Percentiles rank a stretch among this genome's conserved stretches.
These are phyloP conservation scores for California macrophylla DNA, from an alignment of 441 rosid genomes.

Conservation along the genomic window DNA sequence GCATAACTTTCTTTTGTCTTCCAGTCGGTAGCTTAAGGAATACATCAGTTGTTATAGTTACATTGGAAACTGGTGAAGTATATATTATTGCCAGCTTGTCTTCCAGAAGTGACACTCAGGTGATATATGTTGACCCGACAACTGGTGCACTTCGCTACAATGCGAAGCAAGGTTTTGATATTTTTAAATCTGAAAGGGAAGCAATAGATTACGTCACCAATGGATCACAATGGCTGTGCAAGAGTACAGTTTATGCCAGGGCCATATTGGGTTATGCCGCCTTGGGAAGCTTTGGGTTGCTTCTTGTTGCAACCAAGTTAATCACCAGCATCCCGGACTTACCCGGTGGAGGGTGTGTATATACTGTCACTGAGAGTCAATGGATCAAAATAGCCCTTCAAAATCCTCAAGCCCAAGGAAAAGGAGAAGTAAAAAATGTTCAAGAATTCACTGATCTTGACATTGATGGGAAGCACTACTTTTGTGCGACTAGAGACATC, in stretches of 20 bases:
- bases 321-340: slow-evolving; percentile 56
- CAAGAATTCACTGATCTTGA: slow-evolving; percentile 84
- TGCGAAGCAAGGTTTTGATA: slow-evolving; percentile 57
- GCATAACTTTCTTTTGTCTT: neutral
- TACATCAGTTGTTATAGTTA: slow-evolving; percentile 60
- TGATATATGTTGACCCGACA: slow-evolving; percentile 79
- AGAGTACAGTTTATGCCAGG: slow-evolving; percentile 45
- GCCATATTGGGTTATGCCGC: slow-evolving; percentile 83
- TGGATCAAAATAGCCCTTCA: slow-evolving; percentile 79
- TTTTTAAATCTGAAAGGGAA: slow-evolving; percentile 68
- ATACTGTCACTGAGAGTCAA: slow-evolving; percentile 69
- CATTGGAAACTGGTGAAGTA: slow-evolving; percentile 66
- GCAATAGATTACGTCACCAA: slow-evolving; percentile 60
- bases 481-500: slow-evolving; percentile 79
- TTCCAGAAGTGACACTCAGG: slow-evolving; percentile 57
- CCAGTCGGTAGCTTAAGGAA: slow-evolving; percentile 47
- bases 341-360: slow-evolving; percentile 92
- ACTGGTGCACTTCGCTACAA: slow-evolving; percentile 59
- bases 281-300: slow-evolving; percentile 68
- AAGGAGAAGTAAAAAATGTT: slow-evolving; percentile 73
- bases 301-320: slow-evolving; percentile 74
- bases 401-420: slow-evolving; percentile 75
- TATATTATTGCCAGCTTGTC: slow-evolving; percentile 59
- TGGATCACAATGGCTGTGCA: slow-evolving; percentile 49
- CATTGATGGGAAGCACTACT: slow-evolving; percentile 86